Evolutionary conservation across 169 alveolate genomes (phyloP).

Genomic region (Babesia gibsoni): DNA sequence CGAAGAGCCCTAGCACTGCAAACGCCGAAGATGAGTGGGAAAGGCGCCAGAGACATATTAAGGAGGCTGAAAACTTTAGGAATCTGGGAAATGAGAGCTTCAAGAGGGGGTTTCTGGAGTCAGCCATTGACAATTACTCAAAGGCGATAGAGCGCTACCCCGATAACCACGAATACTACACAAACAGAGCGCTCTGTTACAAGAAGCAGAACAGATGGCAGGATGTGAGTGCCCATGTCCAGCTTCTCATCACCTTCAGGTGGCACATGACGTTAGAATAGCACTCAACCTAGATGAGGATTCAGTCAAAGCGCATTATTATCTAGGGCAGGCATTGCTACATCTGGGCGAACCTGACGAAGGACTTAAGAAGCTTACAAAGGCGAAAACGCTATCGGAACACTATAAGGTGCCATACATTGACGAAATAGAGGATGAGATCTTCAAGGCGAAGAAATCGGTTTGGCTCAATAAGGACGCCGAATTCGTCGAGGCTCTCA

Average conservation of each 20-base stretch:
- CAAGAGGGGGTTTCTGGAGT: constrained; percentile 77
- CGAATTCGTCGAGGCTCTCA: constrained; percentile 37
- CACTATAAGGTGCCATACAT: constrained; percentile 69
- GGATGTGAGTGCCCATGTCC: not conserved
- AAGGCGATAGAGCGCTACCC: constrained; percentile 74
- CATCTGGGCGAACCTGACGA: constrained; percentile 74
- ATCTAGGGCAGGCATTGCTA: constrained; percentile 79
- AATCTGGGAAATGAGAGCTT: constrained; percentile 79
- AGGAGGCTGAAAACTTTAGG: constrained; percentile 69
- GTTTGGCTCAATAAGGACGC: constrained; percentile 69
- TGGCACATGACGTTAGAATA: constrained; percentile 71
- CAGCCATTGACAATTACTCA: constrained; percentile 81
- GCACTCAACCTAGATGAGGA: constrained; percentile 79
- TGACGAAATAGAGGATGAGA: constrained; percentile 72
- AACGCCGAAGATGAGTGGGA: constrained; percentile 18
- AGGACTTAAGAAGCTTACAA: constrained; percentile 72
- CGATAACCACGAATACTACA: constrained; percentile 74
- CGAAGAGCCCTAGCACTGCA: not conserved
- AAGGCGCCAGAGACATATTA: constrained; percentile 28
- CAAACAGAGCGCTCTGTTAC: constrained; percentile 83
- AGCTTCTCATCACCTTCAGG: constrained; percentile 28
- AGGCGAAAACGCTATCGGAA: constrained; percentile 73
- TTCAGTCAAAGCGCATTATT: constrained; percentile 80
- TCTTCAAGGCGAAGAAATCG: constrained; percentile 66
- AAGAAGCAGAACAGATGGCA: constrained; percentile 74